phyloP scores from a whole-genome alignment of 1,139 yeast species.

The Lodderomyces beijingensis region DNA sequence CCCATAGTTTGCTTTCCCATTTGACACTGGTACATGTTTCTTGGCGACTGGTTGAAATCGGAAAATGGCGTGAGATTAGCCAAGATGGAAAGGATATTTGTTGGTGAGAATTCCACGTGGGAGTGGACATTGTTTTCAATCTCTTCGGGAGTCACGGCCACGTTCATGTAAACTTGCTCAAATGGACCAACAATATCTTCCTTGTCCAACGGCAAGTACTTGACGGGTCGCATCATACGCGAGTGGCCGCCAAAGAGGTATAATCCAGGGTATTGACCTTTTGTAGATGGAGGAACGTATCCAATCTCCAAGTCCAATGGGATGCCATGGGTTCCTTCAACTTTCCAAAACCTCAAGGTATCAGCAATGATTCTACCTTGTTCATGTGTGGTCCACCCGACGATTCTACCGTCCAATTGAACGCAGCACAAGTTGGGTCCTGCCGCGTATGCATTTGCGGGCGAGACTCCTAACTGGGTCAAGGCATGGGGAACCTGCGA shows the following conservation, averaged over 20 bases:
- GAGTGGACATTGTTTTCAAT: conserved; percentile 76
- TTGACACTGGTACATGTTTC: conserved; percentile 99
- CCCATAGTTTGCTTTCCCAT: conserved; percentile 99
- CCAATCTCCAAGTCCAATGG: conserved; percentile 91
- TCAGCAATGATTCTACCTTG: conserved; percentile 86
- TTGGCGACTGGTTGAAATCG: conserved; percentile 97
- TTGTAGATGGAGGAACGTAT: conserved; percentile 87
- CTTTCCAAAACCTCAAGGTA: conserved; percentile 89
- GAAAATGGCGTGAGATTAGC: conserved; percentile 97
- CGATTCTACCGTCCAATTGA: conserved; percentile 85
- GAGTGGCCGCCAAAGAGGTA: conserved; percentile 87
- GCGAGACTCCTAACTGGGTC: conserved; percentile 74
- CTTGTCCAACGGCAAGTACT: conserved; percentile 79
- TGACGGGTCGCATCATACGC: conserved; percentile 95
- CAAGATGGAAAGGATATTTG: conserved; percentile 86
- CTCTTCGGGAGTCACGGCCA: conserved; percentile 94
- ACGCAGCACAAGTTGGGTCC: conserved; percentile 88
- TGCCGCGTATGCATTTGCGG: conserved; percentile 74
- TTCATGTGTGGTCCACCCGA: conserved; percentile 93
- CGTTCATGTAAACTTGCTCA: conserved; percentile 94
- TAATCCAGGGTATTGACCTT: conserved; percentile 97
- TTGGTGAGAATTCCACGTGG: conserved; percentile 93
- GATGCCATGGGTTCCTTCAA: conserved; percentile 68
- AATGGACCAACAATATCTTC: conserved; percentile 92
- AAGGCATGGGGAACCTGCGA: conserved; percentile 63